phyloP scores from a whole-genome alignment of 2,329 filamentous ascomycete species.

The Diaporthe ampelina region DNA sequence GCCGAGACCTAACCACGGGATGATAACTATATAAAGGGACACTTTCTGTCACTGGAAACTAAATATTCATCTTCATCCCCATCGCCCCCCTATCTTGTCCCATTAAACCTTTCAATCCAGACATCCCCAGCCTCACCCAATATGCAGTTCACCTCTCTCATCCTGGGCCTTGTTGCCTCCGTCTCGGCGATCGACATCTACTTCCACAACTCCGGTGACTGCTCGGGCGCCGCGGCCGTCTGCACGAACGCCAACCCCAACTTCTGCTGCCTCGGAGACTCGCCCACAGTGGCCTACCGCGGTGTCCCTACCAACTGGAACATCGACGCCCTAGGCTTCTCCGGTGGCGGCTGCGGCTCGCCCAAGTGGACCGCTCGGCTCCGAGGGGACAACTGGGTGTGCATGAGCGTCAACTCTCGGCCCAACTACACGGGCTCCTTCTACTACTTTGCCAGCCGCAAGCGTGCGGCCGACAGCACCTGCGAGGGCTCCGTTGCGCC shows the following conservation, averaged over 20 bases:
- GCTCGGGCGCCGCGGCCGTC: slow-evolving; percentile 6
- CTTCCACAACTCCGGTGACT: slow-evolving; percentile 7
- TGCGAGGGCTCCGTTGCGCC: slow-evolving; percentile 3
- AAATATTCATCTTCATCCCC: background rate
- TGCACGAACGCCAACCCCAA: background rate
- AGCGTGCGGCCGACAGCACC: background rate
- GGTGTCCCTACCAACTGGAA: slow-evolving; percentile 6
- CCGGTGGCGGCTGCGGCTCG: slow-evolving; percentile 3
- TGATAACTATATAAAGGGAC: background rate
- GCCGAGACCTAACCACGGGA: background rate
- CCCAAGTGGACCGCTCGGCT: slow-evolving; percentile 7
- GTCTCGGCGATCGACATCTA: slow-evolving; percentile 6
- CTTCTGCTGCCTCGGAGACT: slow-evolving; percentile 15
- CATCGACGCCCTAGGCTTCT: slow-evolving; percentile 14
- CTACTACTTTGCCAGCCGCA: slow-evolving; percentile 1
- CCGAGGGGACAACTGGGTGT: background rate
- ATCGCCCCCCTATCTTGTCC: background rate
- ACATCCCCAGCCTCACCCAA: background rate
- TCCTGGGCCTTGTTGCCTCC: slow-evolving; percentile 16
- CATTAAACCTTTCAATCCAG: background rate
- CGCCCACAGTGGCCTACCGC: background rate
- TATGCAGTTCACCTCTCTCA: slow-evolving; percentile 4
- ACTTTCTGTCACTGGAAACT: background rate
- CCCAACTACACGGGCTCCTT: background rate
- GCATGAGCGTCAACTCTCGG: slow-evolving; percentile 12